Conservation (phyloP, 73 alveolate species). For the Stentor roeselii region DNA sequence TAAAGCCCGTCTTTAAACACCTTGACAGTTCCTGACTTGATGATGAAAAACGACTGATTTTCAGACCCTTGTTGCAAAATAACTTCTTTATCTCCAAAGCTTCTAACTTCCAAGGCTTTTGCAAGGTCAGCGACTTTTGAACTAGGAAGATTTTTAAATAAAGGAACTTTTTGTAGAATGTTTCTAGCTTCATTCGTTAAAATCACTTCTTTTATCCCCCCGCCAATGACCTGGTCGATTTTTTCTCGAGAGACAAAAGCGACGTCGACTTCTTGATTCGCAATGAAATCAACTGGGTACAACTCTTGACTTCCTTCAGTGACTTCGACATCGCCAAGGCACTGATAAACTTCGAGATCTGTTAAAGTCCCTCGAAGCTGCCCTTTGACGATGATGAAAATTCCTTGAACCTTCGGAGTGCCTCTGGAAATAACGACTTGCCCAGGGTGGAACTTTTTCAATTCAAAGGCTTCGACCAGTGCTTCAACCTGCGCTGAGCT, state of each 20-base stretch:
- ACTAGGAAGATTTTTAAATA: constrained; percentile 35
- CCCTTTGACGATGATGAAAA: background rate
- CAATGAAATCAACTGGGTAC: background rate
- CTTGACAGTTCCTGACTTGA: constrained; percentile 60
- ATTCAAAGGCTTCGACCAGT: constrained; percentile 16
- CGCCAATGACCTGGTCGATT: constrained; percentile 7
- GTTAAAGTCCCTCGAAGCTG: constrained; percentile 6
- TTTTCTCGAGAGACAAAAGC: background rate
- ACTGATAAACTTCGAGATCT: background rate
- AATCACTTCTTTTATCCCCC: background rate
- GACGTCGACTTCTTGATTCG: background rate
- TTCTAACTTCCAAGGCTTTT: constrained; percentile 28
- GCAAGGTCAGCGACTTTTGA: constrained; percentile 35
- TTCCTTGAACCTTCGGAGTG: background rate
- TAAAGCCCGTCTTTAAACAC: constrained; percentile 55
- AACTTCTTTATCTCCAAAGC: constrained; percentile 41
- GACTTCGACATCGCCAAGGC: constrained; percentile 8
- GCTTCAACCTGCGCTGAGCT: constrained; percentile 16
- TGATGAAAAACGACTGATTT: constrained; percentile 67
- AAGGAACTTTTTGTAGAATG: constrained; percentile 36
- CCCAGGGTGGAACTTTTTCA: background rate
- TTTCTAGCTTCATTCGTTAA: constrained; percentile 12
- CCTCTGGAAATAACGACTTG: background rate
- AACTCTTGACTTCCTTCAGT: background rate
- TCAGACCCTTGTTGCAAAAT: constrained; percentile 70